These are phyloP conservation scores for Phaeophleospora eucalypticola DNA, from an alignment of 2,329 filamentous ascomycete genomes.

Conservation along the genomic window DNA sequence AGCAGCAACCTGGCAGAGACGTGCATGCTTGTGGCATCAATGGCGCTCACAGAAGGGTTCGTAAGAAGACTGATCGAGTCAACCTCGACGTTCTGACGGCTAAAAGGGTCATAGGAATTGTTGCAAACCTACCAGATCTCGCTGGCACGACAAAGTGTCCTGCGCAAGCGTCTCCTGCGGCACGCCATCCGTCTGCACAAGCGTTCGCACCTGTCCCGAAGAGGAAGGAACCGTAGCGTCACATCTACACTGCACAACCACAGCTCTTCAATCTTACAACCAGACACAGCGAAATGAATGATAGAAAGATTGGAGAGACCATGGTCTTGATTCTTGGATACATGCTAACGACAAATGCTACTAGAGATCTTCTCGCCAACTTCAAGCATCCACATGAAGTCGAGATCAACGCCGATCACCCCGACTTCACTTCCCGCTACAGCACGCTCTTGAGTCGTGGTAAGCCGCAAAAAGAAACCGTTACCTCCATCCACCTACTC, in stretches of 20 bases:
- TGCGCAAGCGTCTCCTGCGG: background rate
- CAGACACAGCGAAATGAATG: background rate
- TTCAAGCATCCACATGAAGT: too few relatives aligned
- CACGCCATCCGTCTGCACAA: background rate
- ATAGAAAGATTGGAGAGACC: too few relatives aligned
- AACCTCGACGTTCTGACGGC: background rate
- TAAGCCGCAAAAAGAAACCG: background rate
- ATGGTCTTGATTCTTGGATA: too few relatives aligned
- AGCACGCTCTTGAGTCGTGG: background rate
- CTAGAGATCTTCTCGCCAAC: too few relatives aligned
- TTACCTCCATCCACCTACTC: background rate
- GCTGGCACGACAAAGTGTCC: background rate
- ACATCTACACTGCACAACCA: background rate
- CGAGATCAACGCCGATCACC: background rate
- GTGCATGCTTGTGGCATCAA: too few relatives aligned
- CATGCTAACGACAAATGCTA: too few relatives aligned
- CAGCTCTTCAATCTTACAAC: background rate
- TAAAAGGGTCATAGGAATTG: background rate
- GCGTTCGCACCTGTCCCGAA: background rate
- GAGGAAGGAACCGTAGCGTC: background rate
- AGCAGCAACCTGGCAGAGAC: too few relatives aligned
- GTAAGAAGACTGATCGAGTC: background rate
- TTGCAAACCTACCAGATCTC: background rate
- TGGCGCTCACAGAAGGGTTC: too few relatives aligned
- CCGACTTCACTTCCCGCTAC: background rate